Evolutionary conservation across 2,329 filamentous ascomycete species (phyloP).

Genomic region (Davidsoniella eucalypti): DNA sequence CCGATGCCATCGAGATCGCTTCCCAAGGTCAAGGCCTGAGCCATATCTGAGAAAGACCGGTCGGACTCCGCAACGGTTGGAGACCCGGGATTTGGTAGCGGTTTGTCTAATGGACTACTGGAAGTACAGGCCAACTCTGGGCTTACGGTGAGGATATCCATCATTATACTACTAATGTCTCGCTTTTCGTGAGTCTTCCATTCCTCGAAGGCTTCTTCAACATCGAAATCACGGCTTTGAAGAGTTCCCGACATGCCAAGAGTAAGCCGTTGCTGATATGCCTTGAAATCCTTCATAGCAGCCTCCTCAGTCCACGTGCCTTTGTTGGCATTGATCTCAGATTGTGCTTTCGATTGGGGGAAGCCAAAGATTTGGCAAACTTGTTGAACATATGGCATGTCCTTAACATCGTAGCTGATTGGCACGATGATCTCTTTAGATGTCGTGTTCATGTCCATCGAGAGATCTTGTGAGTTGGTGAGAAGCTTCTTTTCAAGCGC

Average conservation of each 20-base stretch:
- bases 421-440: slow-evolving; percentile 71
- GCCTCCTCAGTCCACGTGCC: slow-evolving; percentile 80
- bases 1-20: slow-evolving; percentile 20
- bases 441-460: slow-evolving; percentile 29
- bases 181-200: slow-evolving; percentile 87
- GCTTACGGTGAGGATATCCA: slow-evolving; percentile 72
- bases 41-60: slow-evolving; percentile 35
- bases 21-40: slow-evolving; percentile 32
- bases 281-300: slow-evolving; percentile 78
- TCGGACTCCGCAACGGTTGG: slow-evolving; percentile 27
- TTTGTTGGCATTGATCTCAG: slow-evolving; percentile 70
- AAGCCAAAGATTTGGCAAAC: slow-evolving; percentile 78
- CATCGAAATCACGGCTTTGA: slow-evolving; percentile 71
- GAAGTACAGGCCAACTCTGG: slow-evolving; percentile 71
- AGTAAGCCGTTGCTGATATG: slow-evolving; percentile 78
- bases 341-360: slow-evolving; percentile 62
- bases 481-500: slow-evolving; percentile 87
- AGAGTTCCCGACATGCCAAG: slow-evolving; percentile 64
- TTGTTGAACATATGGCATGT: slow-evolving; percentile 84
- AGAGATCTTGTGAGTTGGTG: slow-evolving; percentile 79
- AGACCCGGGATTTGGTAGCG: slow-evolving; percentile 34
- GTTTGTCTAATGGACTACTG: slow-evolving; percentile 38
- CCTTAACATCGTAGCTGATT: slow-evolving; percentile 80
- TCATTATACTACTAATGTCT: slow-evolving; percentile 82
- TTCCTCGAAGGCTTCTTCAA: slow-evolving; percentile 69